A percentile compares a stretch with the other conserved stretches of the same genome.
phyloP scores from a whole-genome alignment of 164 flowering plant species.

The Stephania japonica region DNA sequence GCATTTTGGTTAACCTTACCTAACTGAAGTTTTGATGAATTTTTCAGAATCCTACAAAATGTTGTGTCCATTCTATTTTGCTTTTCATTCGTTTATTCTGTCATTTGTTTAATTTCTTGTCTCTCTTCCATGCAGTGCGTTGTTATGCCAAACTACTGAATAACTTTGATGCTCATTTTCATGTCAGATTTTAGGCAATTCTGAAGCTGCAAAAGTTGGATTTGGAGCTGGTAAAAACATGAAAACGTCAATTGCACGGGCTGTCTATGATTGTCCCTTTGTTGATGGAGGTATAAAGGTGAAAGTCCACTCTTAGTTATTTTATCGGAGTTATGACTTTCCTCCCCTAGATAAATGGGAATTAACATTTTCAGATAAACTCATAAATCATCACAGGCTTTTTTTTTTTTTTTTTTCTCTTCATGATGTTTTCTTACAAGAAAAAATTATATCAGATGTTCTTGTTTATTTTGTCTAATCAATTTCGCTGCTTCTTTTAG shows the following conservation, averaged over 20 bases:
- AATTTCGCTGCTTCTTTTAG: too few relatives aligned
- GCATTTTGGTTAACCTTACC: neutral
- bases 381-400: neutral
- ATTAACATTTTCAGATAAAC: too few relatives aligned
- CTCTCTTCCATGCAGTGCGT: neutral
- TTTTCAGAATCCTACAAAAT: neutral
- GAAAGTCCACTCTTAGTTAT: neutral
- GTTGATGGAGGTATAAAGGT: constrained; percentile 63
- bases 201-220: constrained; percentile 70
- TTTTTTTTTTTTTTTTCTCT: neutral
- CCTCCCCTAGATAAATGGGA: neutral
- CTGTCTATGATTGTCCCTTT: constrained; percentile 82
- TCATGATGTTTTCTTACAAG: too few relatives aligned
- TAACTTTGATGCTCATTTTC: constrained; percentile 1
- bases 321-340: neutral
- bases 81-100: neutral
- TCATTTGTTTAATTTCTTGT: neutral
- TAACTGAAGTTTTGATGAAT: neutral
- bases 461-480: too few relatives aligned
- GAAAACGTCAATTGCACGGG: constrained; percentile 54
- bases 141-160: neutral
- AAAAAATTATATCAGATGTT: too few relatives aligned
- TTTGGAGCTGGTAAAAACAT: constrained; percentile 68
- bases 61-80: neutral
- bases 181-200: constrained; percentile 55